A percentile compares a stretch with the other conserved stretches of the same genome.
phyloP scores from a whole-genome alignment of 176 grass and related monocot species.

The Oryza australiensis region DNA sequence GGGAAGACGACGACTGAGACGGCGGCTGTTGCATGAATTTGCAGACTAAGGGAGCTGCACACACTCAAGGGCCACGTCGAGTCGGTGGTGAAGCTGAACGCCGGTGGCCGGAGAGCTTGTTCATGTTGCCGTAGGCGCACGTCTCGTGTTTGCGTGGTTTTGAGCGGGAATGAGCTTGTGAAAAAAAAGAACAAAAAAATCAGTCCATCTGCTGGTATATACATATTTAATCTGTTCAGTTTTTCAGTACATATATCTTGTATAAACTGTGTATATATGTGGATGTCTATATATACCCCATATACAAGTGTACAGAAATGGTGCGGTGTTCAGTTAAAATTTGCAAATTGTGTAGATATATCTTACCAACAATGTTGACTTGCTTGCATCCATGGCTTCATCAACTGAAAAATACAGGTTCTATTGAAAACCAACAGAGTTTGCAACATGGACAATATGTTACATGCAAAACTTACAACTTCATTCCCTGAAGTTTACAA shows the following conservation, averaged over 20 bases:
- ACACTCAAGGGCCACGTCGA: conserved; percentile 57
- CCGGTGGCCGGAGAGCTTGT: conserved; percentile 2
- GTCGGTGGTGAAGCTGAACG: conserved; percentile 50
- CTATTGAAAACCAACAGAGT: background rate
- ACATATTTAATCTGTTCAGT: background rate
- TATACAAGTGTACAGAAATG: conserved; percentile 33
- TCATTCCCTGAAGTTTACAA: background rate
- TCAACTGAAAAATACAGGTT: background rate
- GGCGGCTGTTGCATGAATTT: conserved; percentile 9
- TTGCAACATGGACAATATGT: background rate
- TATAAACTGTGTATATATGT: background rate
- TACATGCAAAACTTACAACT: background rate
- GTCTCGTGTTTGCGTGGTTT: background rate
- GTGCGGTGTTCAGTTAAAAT: conserved; percentile 1
- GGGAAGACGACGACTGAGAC: background rate
- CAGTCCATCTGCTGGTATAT: no score
- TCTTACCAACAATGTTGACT: background rate
- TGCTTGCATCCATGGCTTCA: background rate
- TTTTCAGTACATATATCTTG: background rate
- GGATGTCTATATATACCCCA: conserved; percentile 12
- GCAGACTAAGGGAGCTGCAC: background rate
- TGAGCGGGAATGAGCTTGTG: conserved; percentile 31
- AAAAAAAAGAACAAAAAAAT: background rate
- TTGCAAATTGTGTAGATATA: background rate
- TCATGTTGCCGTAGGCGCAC: conserved; percentile 8